Evolutionary conservation across 768 basidiomycete species (phyloP), one percentile per base, ranked within the genome.

Genomic region (Suillus lakei): DNA sequence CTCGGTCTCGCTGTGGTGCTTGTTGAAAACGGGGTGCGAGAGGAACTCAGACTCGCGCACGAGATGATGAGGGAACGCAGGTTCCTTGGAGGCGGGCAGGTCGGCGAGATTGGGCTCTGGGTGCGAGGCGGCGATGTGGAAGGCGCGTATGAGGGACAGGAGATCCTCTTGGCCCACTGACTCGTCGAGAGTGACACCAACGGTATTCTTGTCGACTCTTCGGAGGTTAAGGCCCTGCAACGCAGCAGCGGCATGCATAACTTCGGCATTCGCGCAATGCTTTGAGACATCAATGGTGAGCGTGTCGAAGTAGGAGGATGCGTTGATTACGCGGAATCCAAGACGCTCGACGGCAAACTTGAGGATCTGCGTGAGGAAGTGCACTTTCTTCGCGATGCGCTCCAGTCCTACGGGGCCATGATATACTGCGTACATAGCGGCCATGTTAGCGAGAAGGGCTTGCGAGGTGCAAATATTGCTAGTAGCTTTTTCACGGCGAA

Each of bases 381-480:
- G 95, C n/a, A 98, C 93, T 79, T 93, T 95, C 74, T 85, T 82
- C 23, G 95, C 96, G 68, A 99, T 98, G 54, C 88, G 87, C 64
- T 83, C 81, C 34, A 99, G 84, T 64, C 96, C 96, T 51, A 82
- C 84, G 0, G 98, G 92, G 13, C 98, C 98, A 73, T 99, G 98
- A 76, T 98, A 99, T 26, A 98, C 88, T 7, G 96, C 96, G 74
- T 95, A 96, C 97, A 99, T 98, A 41, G 96, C 96, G 23, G 98
- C 95, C 95, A 98, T 98, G 79, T 99, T 99, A 23, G 98, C 98
- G 32, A 99, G 91, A 21, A 99, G 87, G 0, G 95, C 98, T 79
- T 99, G 96, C 69, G 93, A 94, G 7, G 98, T 99, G 76, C 98
- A 99, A 65, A 99, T 98, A 74, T 99, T 99, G 73, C 93, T 96